Evolutionary conservation across 1,284 basidiomycete genomes (phyloP).

Genomic region (Apiotrichum akiyoshidainum): DNA sequence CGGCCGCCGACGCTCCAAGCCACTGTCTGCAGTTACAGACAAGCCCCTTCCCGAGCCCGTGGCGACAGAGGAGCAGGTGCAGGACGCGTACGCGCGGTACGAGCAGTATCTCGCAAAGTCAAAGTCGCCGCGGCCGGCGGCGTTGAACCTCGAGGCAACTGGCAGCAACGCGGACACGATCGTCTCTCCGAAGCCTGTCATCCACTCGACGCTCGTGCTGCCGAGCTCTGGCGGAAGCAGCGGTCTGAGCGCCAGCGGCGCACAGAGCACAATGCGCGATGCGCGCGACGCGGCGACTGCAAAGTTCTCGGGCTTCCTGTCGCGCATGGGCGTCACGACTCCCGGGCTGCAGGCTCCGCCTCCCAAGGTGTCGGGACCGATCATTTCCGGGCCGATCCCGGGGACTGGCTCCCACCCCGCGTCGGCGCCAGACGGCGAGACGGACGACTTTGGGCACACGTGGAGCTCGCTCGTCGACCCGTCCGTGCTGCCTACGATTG

Average conservation of each 20-base stretch:
- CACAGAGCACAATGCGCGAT: not conserved
- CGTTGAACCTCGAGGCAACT: too few species aligned
- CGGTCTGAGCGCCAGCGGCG: not conserved
- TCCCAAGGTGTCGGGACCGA: constrained; percentile 2
- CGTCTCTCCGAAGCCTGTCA: too few species aligned
- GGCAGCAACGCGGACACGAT: too few species aligned
- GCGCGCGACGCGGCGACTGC: not conserved
- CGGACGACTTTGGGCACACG: constrained; percentile 56
- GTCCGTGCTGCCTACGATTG: constrained; percentile 72
- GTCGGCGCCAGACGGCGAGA: not conserved
- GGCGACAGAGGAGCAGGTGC: constrained; percentile 51
- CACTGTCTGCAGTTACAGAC: not conserved
- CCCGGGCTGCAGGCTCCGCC: not conserved
- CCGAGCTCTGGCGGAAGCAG: not conserved
- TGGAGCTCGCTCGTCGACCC: constrained; percentile 88
- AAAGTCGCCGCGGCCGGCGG: not conserved
- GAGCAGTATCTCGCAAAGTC: constrained; percentile 65
- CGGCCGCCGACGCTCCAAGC: not conserved
- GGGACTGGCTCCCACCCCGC: not conserved
- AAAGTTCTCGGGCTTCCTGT: constrained; percentile 33
- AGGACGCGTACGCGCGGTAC: constrained; percentile 89
- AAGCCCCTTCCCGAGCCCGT: not conserved
- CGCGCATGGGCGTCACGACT: constrained; percentile 4
- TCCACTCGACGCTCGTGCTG: not conserved
- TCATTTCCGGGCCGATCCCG: constrained; percentile 8